A percentile compares a stretch with the other conserved stretches of the same genome.
Conservation (phyloP, 1,284 basidiomycete genomes). For the Cerrena zonata region DNA sequence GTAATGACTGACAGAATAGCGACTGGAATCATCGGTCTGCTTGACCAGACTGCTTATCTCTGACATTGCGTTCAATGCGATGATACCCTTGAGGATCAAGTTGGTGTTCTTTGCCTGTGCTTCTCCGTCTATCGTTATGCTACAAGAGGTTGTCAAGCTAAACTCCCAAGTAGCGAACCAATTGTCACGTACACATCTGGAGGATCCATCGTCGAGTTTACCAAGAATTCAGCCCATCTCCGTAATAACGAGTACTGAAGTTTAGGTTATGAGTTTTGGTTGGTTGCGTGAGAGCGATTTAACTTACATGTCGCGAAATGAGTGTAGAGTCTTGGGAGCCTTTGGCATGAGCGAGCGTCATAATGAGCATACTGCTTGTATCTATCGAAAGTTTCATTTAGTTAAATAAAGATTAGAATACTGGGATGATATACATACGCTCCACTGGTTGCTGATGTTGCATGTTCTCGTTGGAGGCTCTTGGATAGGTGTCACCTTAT, state of each 20-base stretch:
- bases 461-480: conserved; percentile 21
- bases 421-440: conserved; percentile 10
- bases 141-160: conserved; percentile 36
- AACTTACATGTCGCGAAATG: conserved; percentile 46
- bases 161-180: conserved; percentile 27
- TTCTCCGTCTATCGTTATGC: conserved; percentile 5
- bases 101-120: conserved; percentile 63
- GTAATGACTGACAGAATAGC: neutral
- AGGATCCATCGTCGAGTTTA: conserved; percentile 52
- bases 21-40: neutral
- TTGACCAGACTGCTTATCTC: conserved; percentile 30
- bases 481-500: conserved; percentile 22
- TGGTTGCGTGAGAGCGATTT: conserved; percentile 14
- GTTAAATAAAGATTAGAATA: neutral
- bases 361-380: conserved; percentile 69
- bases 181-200: conserved; percentile 46
- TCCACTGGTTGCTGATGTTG: conserved; percentile 23
- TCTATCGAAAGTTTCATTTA: no score
- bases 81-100: conserved; percentile 66
- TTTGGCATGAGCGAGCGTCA: conserved; percentile 62
- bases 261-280: conserved; percentile 1
- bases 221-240: conserved; percentile 64
- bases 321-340: conserved; percentile 50
- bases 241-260: conserved; percentile 45
- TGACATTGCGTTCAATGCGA: conserved; percentile 62